Conservation (phyloP, 2,329 filamentous ascomycete genomes). For the Didymosphaeria variabile region DNA sequence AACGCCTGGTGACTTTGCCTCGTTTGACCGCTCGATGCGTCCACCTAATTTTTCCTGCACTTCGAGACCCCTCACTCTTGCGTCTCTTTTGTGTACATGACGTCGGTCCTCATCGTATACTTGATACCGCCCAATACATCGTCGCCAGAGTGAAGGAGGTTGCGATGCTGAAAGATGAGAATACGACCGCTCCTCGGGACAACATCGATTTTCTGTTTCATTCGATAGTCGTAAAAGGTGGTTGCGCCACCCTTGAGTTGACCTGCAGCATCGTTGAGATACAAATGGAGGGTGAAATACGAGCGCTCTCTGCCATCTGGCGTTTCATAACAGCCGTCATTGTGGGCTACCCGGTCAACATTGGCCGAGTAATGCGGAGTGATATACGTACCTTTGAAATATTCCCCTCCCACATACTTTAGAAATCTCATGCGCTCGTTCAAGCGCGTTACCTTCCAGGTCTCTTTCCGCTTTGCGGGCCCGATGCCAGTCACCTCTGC, state of each 20-base stretch:
- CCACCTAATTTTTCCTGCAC: not conserved
- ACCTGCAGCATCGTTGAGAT: slow-evolving; percentile 55
- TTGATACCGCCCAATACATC: slow-evolving; percentile 61
- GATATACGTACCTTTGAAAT: slow-evolving; percentile 62
- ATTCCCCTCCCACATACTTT: slow-evolving; percentile 74
- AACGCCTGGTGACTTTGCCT: not conserved
- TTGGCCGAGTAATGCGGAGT: not conserved
- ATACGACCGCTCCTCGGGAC: slow-evolving; percentile 59
- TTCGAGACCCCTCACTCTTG: not conserved
- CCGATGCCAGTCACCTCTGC: slow-evolving; percentile 58
- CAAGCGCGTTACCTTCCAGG: slow-evolving; percentile 56
- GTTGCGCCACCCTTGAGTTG: slow-evolving; percentile 61
- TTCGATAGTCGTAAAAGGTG: slow-evolving; percentile 53
- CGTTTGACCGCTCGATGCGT: not conserved
- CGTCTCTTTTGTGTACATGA: slow-evolving; percentile 55
- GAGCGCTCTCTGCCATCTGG: slow-evolving; percentile 57
- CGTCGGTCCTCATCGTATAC: slow-evolving; percentile 62
- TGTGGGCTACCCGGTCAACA: slow-evolving; percentile 62
- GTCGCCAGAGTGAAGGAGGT: slow-evolving; percentile 60
- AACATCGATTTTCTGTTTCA: slow-evolving; percentile 49
- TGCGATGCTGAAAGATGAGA: slow-evolving; percentile 62
- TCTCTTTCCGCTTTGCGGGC: slow-evolving; percentile 50
- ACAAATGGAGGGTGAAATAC: slow-evolving; percentile 64
- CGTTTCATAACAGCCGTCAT: slow-evolving; percentile 69
- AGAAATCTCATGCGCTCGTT: slow-evolving; percentile 79